phyloP scores from a whole-genome alignment of 768 basidiomycete genomes.

The Solioccasus polychromus region DNA sequence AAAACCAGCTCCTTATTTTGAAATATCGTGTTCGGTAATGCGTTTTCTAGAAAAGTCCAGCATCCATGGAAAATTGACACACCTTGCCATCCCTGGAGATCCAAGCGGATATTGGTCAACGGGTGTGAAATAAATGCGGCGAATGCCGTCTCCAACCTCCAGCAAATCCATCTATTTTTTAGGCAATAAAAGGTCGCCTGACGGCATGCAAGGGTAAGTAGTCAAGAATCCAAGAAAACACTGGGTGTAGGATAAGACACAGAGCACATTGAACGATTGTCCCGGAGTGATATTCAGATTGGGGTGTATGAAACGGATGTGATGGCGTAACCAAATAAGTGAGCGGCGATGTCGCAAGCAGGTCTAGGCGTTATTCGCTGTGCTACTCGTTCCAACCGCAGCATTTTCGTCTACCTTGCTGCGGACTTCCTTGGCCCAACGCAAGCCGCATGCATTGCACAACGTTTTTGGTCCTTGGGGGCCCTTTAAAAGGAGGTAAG shows the following conservation, averaged over 20 bases:
- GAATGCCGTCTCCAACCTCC: not conserved
- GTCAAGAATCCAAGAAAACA: conserved; percentile 19
- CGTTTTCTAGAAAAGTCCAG: conserved; percentile 4
- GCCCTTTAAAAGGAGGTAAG: conserved; percentile 51
- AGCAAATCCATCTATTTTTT: conserved; percentile 10
- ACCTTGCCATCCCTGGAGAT: conserved; percentile 1
- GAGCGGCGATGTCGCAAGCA: not conserved
- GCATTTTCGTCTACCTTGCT: conserved; percentile 37
- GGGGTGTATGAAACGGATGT: conserved; percentile 3
- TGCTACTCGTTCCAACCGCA: conserved; percentile 20
- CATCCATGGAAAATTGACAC: not conserved
- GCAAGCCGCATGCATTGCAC: conserved; percentile 93
- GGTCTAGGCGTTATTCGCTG: conserved; percentile 17
- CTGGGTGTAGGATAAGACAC: conserved; percentile 7
- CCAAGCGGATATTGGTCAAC: conserved; percentile 3
- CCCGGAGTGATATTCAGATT: conserved; percentile 1
- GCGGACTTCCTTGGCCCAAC: conserved; percentile 82
- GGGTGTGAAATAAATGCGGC: conserved; percentile 6
- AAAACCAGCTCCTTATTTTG: not conserved
- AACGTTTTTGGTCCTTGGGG: conserved; percentile 96
- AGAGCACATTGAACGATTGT: conserved; percentile 3
- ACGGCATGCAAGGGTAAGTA: conserved; percentile 5
- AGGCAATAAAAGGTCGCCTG: conserved; percentile 8
- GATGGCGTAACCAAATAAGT: not conserved
- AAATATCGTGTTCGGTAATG: not conserved